Percentiles rank a stretch among this genome's conserved stretches.
Evolutionary conservation across 1,284 basidiomycete genomes (phyloP).

Genomic region (Ustilago bromivora): DNA sequence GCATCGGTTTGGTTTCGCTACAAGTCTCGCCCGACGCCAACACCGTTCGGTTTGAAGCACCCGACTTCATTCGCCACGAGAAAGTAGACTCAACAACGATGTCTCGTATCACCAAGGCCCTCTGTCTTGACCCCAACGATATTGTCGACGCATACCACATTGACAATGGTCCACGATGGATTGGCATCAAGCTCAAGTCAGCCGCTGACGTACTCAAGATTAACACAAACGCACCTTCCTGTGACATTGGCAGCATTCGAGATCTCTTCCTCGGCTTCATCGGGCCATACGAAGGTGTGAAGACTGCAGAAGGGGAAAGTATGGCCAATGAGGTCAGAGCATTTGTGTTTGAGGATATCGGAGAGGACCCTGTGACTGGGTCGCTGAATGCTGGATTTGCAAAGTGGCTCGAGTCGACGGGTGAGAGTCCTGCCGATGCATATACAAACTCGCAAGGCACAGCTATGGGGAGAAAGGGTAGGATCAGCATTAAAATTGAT

Average conservation of each 20-base stretch:
- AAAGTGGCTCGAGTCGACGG: conserved; percentile 47
- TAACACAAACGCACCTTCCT: conserved; percentile 15
- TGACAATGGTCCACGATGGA: conserved; percentile 62
- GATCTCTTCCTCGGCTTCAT: conserved; percentile 54
- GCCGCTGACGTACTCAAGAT: conserved; percentile 52
- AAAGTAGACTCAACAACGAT: conserved; percentile 32
- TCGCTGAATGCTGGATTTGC: conserved; percentile 61
- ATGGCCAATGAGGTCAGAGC: conserved; percentile 52
- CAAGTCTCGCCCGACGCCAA: conserved; percentile 17
- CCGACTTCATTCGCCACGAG: conserved; percentile 44
- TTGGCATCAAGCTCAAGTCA: conserved; percentile 45
- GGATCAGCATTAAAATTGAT: conserved; percentile 44
- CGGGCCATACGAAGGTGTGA: conserved; percentile 41
- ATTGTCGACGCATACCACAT: conserved; percentile 51
- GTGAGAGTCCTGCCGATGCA: conserved; percentile 25
- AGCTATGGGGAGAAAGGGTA: conserved; percentile 44
- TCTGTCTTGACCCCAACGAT: conserved; percentile 28
- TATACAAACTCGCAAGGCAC: conserved; percentile 54
- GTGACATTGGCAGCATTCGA: conserved; percentile 19
- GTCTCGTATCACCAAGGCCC: conserved; percentile 20
- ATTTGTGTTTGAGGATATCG: conserved; percentile 38
- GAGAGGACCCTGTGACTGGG: conserved; percentile 63
- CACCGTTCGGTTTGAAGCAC: conserved; percentile 45
- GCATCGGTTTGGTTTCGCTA: conserved; percentile 48
- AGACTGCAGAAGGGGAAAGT: conserved; percentile 23